Base-by-base conservation (phyloP, 352 stramenopile species). In the Phytophthora lateralis region DNA sequence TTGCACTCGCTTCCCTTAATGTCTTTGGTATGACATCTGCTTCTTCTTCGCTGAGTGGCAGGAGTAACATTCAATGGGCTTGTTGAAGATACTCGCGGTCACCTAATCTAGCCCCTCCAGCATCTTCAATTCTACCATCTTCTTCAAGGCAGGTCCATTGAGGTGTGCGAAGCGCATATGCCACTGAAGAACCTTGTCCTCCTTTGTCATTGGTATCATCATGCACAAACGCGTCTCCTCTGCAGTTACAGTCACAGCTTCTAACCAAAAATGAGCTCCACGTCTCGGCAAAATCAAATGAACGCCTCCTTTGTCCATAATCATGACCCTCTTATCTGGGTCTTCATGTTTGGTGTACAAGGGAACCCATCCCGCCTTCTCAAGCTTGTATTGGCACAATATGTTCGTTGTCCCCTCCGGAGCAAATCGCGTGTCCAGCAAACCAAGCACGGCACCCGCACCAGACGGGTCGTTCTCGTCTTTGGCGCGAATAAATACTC, bases 101-200 rank as follows among this genome's bases (percentile, higher is more conserved):
- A 42, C n/a, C 35, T 14, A 18, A 3, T 4, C 15, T n/a, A 42
- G 35, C 0, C 35, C 35, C 35, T 42, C 35, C 15, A 42, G 12
- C 14, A 42, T 42, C 4, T 42, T 42, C 1, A 42, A n/a, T 21
- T 42, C 35, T 8, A 42, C 35, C 14, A 42, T 21, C 35, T 21
- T 42, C 14, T 42, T 42, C 35, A 42, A 8, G 20, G 35, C 14
- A 42, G 11, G 12, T 2, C 35, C 35, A 42, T 21, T 42, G 14
- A 42, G 14, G 15, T 42, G 35, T 42, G 35, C 35, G n/a, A 42
- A 42, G 6, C 35, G 35, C 35, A 42, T 42, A n/a, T 42, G 35
- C 35, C 35, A 42, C 35, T n/a, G 35, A 21, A 42, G 15, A 6
- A 17, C 34, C 15, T 42, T 42, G 35, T 3, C 35, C 3, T 42